Conservation (phyloP, 768 basidiomycete species). For the Leccinellum luteum region DNA sequence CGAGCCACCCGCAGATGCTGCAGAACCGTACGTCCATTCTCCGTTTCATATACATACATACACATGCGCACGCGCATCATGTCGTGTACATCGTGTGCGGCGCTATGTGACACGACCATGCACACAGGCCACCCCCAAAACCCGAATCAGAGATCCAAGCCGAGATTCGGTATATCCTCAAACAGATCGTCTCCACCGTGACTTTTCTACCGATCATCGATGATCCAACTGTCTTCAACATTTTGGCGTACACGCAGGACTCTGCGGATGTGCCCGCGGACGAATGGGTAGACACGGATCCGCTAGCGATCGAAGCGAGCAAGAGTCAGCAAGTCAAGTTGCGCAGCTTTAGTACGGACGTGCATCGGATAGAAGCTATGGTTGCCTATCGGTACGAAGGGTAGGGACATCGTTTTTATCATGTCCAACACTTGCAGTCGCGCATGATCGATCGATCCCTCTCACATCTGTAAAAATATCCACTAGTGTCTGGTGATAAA, state of each 20-base stretch:
- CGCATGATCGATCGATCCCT: neutral
- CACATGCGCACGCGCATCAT: neutral
- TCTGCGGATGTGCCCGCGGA: conserved; percentile 89
- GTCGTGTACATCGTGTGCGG: conserved; percentile 49
- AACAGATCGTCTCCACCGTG: conserved; percentile 96
- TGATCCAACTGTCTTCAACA: conserved; percentile 95
- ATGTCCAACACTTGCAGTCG: neutral
- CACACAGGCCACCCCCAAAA: conserved; percentile 52
- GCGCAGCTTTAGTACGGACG: conserved; percentile 94
- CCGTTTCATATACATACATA: neutral
- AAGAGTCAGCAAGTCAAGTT: conserved; percentile 94
- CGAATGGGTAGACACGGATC: conserved; percentile 96
- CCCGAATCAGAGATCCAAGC: conserved; percentile 90
- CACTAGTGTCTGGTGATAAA: neutral
- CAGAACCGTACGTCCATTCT: conserved; percentile 45
- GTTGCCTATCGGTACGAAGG: conserved; percentile 95
- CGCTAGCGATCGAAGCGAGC: conserved; percentile 86
- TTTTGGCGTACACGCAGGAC: conserved; percentile 91
- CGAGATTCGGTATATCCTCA: conserved; percentile 96
- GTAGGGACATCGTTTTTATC: conserved; percentile 29
- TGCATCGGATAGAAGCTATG: conserved; percentile 98
- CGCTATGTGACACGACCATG: conserved; percentile 51
- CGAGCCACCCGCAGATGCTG: conserved; percentile 52
- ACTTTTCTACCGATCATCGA: conserved; percentile 96
- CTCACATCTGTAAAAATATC: neutral